Base-by-base conservation (phyloP, 1,284 basidiomycete species). In the Sporisorium graminicola region DNA sequence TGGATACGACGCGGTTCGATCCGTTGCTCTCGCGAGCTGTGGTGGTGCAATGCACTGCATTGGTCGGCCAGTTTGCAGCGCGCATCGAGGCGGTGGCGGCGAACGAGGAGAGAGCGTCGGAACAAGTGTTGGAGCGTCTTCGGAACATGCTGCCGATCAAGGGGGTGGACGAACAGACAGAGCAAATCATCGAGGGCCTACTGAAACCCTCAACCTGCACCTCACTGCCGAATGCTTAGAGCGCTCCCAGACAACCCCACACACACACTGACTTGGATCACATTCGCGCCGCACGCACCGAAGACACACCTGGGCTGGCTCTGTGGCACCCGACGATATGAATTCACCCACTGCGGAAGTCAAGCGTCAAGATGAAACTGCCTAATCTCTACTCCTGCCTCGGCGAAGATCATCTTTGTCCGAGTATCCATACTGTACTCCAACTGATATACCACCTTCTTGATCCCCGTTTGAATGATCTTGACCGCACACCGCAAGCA, bases 401-500 rank as follows among this genome's bases (percentile, higher is more conserved):
- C 80, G 22, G 77, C 68, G 60, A 88, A 86, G 27, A 88, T 86
- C 12, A 69, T 58, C 6, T 82, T 72, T 18, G 82, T 85, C 20
- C 83, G 77, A 18, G 88, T 91, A 82, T 87, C 95, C 76, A 84
- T 79, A 26, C 68, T 74, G 87, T 99, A 99, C 67, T 91, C 92
- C 60, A 98, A 88, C 86, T 96, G 96, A 86, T 99, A 99, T 6
- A 99, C 93, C 10, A 99, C 96, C 76, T 92, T 92, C 67, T 90
- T 91, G 16, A 99, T 92, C 5, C 96, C 96, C 47, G 92, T 93
- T 85, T 99, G 96, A 26, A 95, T 94, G 77, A 99, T 98, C 86
- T 99, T 99, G 85, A 98, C 92, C 0, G 95, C 94, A 85, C 97
- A 99, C 74, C 91, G 91, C 10, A 99, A 88, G 86, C 97, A 99